Percentiles rank a stretch among this genome's conserved stretches.
These are phyloP conservation scores for Hericium erinaceus DNA, from an alignment of 768 basidiomycete species.

Conservation along the genomic window DNA sequence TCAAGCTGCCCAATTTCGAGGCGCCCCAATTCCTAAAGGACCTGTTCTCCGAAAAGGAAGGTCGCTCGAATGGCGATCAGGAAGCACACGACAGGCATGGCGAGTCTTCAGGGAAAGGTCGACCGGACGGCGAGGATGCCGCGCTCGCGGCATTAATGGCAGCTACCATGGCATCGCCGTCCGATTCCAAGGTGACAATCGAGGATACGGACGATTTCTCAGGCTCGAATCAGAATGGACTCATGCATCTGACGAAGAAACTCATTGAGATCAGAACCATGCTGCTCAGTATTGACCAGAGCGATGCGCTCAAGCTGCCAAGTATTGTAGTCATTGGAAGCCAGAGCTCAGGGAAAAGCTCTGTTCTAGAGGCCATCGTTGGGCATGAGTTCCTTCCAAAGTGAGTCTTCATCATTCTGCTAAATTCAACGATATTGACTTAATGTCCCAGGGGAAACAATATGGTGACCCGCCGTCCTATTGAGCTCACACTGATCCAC, in stretches of 20 bases:
- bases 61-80: constrained; percentile 6
- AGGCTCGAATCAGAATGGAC: constrained; percentile 60
- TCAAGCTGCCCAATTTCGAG: constrained; percentile 49
- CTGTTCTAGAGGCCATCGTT: constrained; percentile 93
- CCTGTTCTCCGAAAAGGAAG: constrained; percentile 30
- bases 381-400: constrained; percentile 98
- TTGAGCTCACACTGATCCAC: constrained; percentile 94
- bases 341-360: constrained; percentile 97
- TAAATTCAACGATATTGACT: constrained; percentile 1
- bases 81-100: constrained; percentile 17
- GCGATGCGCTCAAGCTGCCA: constrained; percentile 86
- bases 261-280: constrained; percentile 94
- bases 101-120: constrained; percentile 30
- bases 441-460: constrained; percentile 71
- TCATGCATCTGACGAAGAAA: constrained; percentile 90
- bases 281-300: constrained; percentile 94
- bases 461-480: constrained; percentile 98
- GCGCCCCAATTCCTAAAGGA: constrained; percentile 64
- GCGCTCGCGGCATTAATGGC: constrained; percentile 69
- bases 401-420: constrained; percentile 38
- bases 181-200: constrained; percentile 37
- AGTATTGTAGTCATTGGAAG: constrained; percentile 98
- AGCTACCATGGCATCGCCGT: constrained; percentile 70
- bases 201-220: constrained; percentile 26
- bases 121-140: constrained; percentile 44